These are phyloP conservation scores for Plasmodium knowlesi DNA, from an alignment of 169 alveolate species.

Conservation along the genomic window DNA sequence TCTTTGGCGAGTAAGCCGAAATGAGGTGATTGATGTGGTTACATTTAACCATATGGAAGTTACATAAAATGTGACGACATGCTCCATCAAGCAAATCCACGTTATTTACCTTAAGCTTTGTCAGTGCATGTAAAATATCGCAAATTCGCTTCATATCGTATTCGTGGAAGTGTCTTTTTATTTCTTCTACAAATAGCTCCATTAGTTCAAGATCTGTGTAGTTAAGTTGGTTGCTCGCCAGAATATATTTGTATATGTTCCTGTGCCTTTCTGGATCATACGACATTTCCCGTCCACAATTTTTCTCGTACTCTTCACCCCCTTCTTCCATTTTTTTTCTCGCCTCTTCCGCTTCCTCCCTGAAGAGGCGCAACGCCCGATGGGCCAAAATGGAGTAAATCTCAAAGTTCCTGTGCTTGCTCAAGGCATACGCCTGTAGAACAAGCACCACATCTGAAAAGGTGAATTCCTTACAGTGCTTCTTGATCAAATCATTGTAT, in stretches of 20 bases:
- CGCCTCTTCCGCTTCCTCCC: neutral
- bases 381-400: conserved; percentile 35
- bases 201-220: conserved; percentile 50
- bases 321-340: neutral
- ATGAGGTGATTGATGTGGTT: conserved; percentile 51
- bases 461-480: neutral
- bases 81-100: conserved; percentile 26
- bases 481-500: conserved; percentile 27
- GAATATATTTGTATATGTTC: conserved; percentile 45
- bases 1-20: conserved; percentile 34
- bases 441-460: conserved; percentile 31
- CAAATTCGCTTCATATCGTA: conserved; percentile 45
- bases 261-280: neutral
- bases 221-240: conserved; percentile 63
- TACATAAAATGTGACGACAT: conserved; percentile 2
- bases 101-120: conserved; percentile 43
- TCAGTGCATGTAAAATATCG: conserved; percentile 20
- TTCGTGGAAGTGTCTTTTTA: conserved; percentile 33
- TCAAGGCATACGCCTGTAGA: conserved; percentile 67
- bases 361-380: conserved; percentile 39
- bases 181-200: conserved; percentile 11
- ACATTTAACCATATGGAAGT: conserved; percentile 21
- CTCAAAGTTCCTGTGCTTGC: conserved; percentile 70
- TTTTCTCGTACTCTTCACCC: neutral
- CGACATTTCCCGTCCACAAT: neutral